Conservation (phyloP, 1,139 yeast genomes). For the Debaryomycetaceae sp. region DNA sequence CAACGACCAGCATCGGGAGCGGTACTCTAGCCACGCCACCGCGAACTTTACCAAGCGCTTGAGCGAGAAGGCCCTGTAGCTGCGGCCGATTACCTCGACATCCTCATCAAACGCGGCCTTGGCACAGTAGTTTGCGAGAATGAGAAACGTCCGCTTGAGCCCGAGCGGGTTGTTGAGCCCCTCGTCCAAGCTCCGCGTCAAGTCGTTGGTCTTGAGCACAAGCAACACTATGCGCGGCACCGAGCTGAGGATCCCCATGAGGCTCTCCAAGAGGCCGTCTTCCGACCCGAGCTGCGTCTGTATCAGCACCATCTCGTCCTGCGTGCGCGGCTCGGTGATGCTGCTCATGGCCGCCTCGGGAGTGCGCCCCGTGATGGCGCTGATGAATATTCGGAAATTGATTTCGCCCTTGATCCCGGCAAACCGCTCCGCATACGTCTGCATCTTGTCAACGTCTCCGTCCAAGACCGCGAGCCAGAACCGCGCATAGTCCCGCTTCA, state of each 20-base stretch:
- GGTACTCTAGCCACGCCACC: conserved; percentile 30
- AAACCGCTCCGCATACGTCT: conserved; percentile 59
- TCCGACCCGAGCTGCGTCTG: conserved; percentile 44
- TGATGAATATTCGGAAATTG: conserved; percentile 75
- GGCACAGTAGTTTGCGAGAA: conserved; percentile 87
- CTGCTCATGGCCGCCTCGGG: conserved; percentile 33
- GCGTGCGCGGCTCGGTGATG: conserved; percentile 36
- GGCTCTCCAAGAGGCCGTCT: conserved; percentile 55
- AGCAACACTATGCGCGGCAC: conserved; percentile 81
- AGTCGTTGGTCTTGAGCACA: conserved; percentile 86
- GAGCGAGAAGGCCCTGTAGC: conserved; percentile 26
- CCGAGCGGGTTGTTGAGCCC: conserved; percentile 74
- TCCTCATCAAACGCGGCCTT: conserved; percentile 63
- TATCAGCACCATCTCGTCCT: conserved; percentile 55
- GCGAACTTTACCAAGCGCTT: conserved; percentile 24
- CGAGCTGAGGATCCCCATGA: conserved; percentile 69
- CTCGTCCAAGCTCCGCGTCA: conserved; percentile 84
- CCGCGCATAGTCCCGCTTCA: conserved; percentile 76
- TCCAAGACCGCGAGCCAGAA: conserved; percentile 89
- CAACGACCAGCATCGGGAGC: conserved; percentile 42
- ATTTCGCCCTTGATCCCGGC: conserved; percentile 70
- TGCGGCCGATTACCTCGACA: conserved; percentile 25
- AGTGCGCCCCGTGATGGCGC: conserved; percentile 87
- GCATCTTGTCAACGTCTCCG: conserved; percentile 55
- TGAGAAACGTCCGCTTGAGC: conserved; percentile 75